Base-by-base conservation (phyloP, 176 grass and related monocot species). In the Poa annua region DNA sequence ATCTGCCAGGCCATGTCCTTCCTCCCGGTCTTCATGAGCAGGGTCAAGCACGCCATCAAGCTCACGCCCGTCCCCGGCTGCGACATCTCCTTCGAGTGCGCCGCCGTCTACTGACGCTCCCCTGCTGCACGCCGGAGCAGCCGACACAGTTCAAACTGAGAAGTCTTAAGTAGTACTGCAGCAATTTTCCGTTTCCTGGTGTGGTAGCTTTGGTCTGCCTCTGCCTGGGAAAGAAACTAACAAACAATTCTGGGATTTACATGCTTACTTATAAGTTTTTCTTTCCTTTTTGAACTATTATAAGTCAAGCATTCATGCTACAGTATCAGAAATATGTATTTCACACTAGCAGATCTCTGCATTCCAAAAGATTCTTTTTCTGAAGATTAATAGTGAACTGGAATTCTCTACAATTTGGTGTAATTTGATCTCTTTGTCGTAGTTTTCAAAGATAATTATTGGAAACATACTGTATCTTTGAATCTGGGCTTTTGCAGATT, bases 1-100 rank as follows among this genome's bases (percentile, higher is more conserved):
- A 85, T 96, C 84, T 96, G 94, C 74, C 88, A 93, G 67, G 66
- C 85, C 78, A 86, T 96, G 79, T 79, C 83, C 2, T 89, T 62
- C 67, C 88, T 96, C 48, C 91, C 91, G 0, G 76, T 85, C n/a
- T 96, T 96, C 80, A 86, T 96, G 71, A 91, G 88, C 81, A 93
- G 74, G 80, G 84, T 88, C 2, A 96, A 89, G 67, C 94, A 93
- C 83, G 7, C 87, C 78, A 89, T 96, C 81, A 91, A 86, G 53
- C 78, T 96, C 61, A 91, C 74, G 15, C 88, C 91, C 1, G 71
- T 91, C 22, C 71, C 87, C 0, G 94, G 94, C 32, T 96, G 94
- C 62, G 88, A 91, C 41, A 75, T 96, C 35, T 85, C 94, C 36
- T 93, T 91, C 74, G 88, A 91, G 53, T 96, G 94, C 64, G 73